Evolutionary conservation across 1,139 yeast species (phyloP).

Genomic region (Blastobotrys elegans): DNA sequence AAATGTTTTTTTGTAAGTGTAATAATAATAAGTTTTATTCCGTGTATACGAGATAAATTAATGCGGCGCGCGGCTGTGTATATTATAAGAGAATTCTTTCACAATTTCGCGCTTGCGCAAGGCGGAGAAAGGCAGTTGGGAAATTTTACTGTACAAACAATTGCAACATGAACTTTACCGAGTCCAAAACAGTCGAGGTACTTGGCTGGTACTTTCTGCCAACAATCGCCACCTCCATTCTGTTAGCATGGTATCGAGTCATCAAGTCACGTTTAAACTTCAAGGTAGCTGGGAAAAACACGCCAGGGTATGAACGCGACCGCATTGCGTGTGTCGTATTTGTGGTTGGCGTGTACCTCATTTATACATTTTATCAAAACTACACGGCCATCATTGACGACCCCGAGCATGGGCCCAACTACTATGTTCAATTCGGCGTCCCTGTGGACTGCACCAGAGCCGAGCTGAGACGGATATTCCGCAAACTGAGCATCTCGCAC

Average conservation of each 20-base stretch:
- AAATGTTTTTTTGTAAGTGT: no score
- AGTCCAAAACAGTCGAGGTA: background rate
- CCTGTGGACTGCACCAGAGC: constrained; percentile 15
- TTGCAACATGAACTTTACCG: no score
- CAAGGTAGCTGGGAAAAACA: background rate
- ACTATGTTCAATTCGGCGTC: constrained; percentile 20
- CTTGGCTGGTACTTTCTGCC: constrained; percentile 2
- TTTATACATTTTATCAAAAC: constrained; percentile 1
- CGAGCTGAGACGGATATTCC: constrained; percentile 22
- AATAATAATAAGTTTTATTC: no score
- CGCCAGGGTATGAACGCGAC: constrained; percentile 1
- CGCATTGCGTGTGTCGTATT: background rate
- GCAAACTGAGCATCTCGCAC: constrained; percentile 25
- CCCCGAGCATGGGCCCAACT: constrained; percentile 11
- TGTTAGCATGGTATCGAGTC: background rate
- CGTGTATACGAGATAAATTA: no score
- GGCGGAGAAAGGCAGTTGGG: no score
- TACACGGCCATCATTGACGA: constrained; percentile 5
- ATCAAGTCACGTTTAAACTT: background rate
- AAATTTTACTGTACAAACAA: no score
- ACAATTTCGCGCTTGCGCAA: no score
- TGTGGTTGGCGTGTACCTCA: constrained; percentile 6
- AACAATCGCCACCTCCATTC: background rate
- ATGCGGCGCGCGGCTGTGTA: no score
- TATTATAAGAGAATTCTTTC: no score